Base-by-base conservation (phyloP, 257 asterid species). In the Solanum appendiculatum region DNA sequence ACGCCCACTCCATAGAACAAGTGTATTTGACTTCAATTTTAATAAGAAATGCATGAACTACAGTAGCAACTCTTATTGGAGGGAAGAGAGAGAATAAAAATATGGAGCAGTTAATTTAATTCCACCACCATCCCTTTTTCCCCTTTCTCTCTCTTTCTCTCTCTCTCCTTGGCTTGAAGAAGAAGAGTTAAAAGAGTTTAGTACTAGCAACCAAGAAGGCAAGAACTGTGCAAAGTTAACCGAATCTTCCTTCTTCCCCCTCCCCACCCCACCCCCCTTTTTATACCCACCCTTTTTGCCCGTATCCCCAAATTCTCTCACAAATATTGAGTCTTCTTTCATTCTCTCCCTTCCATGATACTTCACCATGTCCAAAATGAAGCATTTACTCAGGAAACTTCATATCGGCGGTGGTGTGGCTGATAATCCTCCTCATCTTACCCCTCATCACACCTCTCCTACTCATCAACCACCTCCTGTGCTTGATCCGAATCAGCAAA, bases 341-440 rank as follows among this genome's bases (percentile, higher is more conserved):
- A 23, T 15, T 44, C 82, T 91, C 75, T 46, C 87, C 92, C 90
- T 88, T 93, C 92, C 91, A 94, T 95, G 96, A 91, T 92, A 89
- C 92, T 80, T 80, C 29, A 48, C 85, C 91, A 95, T 96, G 99
- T 95, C 99, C 44, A 97, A 96, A 90, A 92, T 97, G 95, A 97
- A 96, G 89, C 99, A 96, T 92, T 93, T 97, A 39, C 90, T 97
- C 88, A 94, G 99, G 48, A 97, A 95, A 94, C 95, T 97, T 88
- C 99, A 97, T 92, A 95, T 97, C 90, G 98, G 99, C 56, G 89
- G 88, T n/a, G 86, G 86, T 39, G 74, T 86, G 33, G 33, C 91
- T 81, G 92, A 72, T 83, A 75, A 80, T 23, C 88, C 46, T 18
- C 88, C 75, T 25, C 88, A 58, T 34, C 88, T 5, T 8, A 6